These are phyloP conservation scores for Suillus cothurnatus DNA, from an alignment of 768 basidiomycete species.

Conservation along the genomic window DNA sequence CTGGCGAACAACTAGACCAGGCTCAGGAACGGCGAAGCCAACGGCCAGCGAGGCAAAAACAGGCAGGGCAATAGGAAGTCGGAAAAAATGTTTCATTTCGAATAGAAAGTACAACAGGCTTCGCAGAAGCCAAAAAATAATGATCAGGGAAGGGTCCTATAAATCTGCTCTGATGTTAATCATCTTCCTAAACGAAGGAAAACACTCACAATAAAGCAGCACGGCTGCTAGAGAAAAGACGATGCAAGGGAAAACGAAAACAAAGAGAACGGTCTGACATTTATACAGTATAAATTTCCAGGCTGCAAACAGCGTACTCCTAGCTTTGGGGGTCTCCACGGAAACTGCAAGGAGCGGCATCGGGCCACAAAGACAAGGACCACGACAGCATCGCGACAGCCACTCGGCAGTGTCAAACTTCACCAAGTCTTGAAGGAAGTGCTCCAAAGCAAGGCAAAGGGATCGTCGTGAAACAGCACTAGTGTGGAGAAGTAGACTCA, in stretches of 20 bases:
- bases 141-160: constrained; percentile 32
- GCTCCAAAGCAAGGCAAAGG: neutral
- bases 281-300: constrained; percentile 1
- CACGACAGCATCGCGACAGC: constrained; percentile 11
- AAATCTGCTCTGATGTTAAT: constrained; percentile 5
- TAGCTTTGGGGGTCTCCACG: constrained; percentile 9
- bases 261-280: constrained; percentile 17
- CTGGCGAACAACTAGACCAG: constrained; percentile 21
- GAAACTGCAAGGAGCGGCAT: constrained; percentile 6
- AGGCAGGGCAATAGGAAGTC: constrained; percentile 43
- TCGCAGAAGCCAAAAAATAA: constrained; percentile 50
- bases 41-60: constrained; percentile 37
- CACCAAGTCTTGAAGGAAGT: constrained; percentile 2
- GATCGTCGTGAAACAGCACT: constrained; percentile 1
- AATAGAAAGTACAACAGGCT: constrained; percentile 34
- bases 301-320: constrained; percentile 2
- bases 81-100: constrained; percentile 54
- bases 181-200: constrained; percentile 1
- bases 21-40: constrained; percentile 26
- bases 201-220: constrained; percentile 41
- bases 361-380: neutral
- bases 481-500: neutral
- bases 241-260: constrained; percentile 19
- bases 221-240: constrained; percentile 48
- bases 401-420: constrained; percentile 5